Evolutionary conservation across 352 stramenopile genomes (phyloP), one percentile per base, ranked within the genome.

Genomic region (Pythium scleroteichum): DNA sequence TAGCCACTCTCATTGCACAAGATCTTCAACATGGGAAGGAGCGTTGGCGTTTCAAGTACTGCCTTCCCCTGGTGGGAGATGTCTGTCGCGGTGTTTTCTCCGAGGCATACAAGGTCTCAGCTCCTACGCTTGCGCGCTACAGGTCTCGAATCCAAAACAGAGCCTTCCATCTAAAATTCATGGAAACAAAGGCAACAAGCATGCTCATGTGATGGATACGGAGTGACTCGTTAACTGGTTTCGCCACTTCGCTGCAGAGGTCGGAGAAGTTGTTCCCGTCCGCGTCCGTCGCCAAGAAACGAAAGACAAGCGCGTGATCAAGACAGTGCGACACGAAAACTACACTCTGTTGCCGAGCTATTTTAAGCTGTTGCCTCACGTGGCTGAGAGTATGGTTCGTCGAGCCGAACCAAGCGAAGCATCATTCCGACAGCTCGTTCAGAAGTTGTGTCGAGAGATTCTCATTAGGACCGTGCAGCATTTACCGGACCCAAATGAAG

Each of bases 211-310:
- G 8, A 45, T 59, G 16, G 52, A 59, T 27, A 16, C 10, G 1
- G 39, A 39, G 10, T 59, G 40, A 24, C 20, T 52, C 16, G 27
- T 52, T 3, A 14, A 42, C 2, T 60, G 53, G 41, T 60, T 41
- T 19, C 7, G 19, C 6, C 27, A 1, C 0, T 60, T 60, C 17
- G 53, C 53, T 2, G 33, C 35, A n/a, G 29, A 33, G 1, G 27
- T 60, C 17, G 53, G 41, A 29, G 53, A 60, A 23, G 27, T 60
- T 41, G 40, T 52, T 8, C 53, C 53, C 1, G 53, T 52, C 5
- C 40, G 41, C 14, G 53, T 60, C 1, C 53, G 53, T 19, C 53
- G 53, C 7, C n/a, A n/a, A n/a, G n/a, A n/a, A n/a, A n/a, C n/a
- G n/a, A n/a, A n/a, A n/a, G n/a, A n/a, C n/a, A n/a, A n/a, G n/a